Evolutionary conservation across 306 rosid genomes (phyloP).

Genomic region (Rubus parviflorus): DNA sequence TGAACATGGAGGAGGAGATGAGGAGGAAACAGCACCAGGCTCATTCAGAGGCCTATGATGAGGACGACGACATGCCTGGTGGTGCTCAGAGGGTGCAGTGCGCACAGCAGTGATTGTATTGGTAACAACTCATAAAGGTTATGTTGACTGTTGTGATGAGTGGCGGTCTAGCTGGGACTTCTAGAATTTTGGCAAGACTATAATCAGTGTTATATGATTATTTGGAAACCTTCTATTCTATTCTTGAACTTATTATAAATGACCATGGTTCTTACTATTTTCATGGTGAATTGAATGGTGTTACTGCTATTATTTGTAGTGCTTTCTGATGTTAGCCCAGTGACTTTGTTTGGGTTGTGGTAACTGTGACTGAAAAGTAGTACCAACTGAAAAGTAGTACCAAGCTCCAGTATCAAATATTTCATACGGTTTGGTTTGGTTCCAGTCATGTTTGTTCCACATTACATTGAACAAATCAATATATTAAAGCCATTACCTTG

Average conservation of each 20-base stretch:
- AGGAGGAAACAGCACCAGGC: slow-evolving; percentile 69
- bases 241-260: not conserved
- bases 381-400: not conserved
- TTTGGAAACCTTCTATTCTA: not conserved
- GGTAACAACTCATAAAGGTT: too few species aligned
- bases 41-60: slow-evolving; percentile 67
- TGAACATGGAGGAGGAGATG: slow-evolving; percentile 82
- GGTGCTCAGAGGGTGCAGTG: slow-evolving; percentile 93
- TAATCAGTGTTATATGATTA: not conserved
- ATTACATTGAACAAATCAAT: not conserved
- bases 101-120: slow-evolving; percentile 63
- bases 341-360: too few species aligned
- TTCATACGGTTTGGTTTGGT: not conserved
- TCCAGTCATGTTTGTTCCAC: not conserved
- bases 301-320: not conserved
- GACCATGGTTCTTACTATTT: not conserved
- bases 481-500: not conserved
- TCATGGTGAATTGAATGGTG: not conserved
- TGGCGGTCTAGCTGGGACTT: not conserved
- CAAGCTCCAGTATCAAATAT: not conserved
- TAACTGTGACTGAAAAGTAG: too few species aligned
- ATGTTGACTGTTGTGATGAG: not conserved
- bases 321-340: not conserved
- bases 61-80: slow-evolving; percentile 80
- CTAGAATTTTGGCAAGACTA: not conserved